Evolutionary conservation across 345 rosid species (phyloP), one percentile per base, ranked within the genome.

Genomic region (Eucalyptus sp.): DNA sequence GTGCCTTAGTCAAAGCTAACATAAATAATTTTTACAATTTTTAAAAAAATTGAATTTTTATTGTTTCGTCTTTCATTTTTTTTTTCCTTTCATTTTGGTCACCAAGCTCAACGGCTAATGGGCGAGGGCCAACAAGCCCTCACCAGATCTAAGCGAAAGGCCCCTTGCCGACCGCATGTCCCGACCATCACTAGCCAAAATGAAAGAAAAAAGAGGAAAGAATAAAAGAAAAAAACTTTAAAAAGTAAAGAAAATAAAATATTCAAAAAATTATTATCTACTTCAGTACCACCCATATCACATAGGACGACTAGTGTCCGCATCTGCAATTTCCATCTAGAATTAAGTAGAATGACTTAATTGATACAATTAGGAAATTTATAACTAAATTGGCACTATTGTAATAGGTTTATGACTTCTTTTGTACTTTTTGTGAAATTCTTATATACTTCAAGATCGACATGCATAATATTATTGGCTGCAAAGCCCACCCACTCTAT

Each of bases 151-250:
- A 22, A 10, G 62, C 27, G 2, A 24, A 56, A 13, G 62, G 1
- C 62, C 62, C 62, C 62, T 56, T 0, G 1, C 29, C 13, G 3
- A 25, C 0, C 62, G 0, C 3, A 25, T 10, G 62, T 56, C 62
- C 0, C 2, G 0, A 56, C 62, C 62, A 24, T 56, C 62, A 56
- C 62, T 56, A 22, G 62, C 62, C 62, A 56, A 56, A 56, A 56
- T 56, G 62, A 56, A 56, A 56, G 29, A 22, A 18, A 22, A 4
- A 51, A 44, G 46, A 44, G 46, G 46, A 44, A 44, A 44, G 8
- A 44, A 44, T 5, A 44, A 44, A 44, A 2, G 7, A 43, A 50
- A 15, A 50, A 52, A 14, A 52, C 18, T 1, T 7, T 56, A 24
- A 24, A 56, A 56, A 56, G 13, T 24, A 56, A 56, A 56, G 12